Percentiles rank a stretch among this genome's conserved stretches.
Conservation (phyloP, 306 rosid species). For the Astragalus membranaceus region DNA sequence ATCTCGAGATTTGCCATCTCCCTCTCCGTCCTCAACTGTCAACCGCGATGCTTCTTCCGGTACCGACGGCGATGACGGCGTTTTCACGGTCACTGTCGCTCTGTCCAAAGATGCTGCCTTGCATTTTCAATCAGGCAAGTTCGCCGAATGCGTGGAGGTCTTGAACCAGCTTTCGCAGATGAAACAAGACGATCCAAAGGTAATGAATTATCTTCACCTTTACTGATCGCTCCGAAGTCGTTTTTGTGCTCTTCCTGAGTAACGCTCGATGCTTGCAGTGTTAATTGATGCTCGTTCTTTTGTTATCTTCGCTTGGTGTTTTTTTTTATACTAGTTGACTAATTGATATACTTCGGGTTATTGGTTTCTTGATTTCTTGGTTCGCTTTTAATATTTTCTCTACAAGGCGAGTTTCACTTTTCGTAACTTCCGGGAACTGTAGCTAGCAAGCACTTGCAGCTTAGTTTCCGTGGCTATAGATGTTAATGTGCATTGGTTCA, state of each 20-base stretch:
- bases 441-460: slow-evolving; percentile 18
- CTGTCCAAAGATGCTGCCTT: slow-evolving; percentile 75
- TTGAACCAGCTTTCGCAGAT: slow-evolving; percentile 64
- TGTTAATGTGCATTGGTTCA: neutral
- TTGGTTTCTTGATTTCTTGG: slow-evolving; percentile 19
- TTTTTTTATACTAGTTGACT: neutral
- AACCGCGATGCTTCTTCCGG: slow-evolving; percentile 60
- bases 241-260: neutral
- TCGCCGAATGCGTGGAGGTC: slow-evolving; percentile 60
- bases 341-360: neutral
- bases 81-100: slow-evolving; percentile 43
- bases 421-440: neutral
- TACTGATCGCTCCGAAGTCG: neutral
- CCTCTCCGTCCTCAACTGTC: slow-evolving; percentile 37
- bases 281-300: neutral
- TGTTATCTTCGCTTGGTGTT: neutral
- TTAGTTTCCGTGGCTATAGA: neutral
- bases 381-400: neutral
- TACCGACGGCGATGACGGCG: slow-evolving; percentile 55
- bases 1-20: slow-evolving; percentile 52
- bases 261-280: neutral
- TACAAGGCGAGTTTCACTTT: neutral
- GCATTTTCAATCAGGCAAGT: slow-evolving; percentile 85
- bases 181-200: slow-evolving; percentile 91
- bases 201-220: slow-evolving; percentile 5